Conservation (phyloP, 1,284 basidiomycete species). For the Tetrapyrgos nigripes region DNA sequence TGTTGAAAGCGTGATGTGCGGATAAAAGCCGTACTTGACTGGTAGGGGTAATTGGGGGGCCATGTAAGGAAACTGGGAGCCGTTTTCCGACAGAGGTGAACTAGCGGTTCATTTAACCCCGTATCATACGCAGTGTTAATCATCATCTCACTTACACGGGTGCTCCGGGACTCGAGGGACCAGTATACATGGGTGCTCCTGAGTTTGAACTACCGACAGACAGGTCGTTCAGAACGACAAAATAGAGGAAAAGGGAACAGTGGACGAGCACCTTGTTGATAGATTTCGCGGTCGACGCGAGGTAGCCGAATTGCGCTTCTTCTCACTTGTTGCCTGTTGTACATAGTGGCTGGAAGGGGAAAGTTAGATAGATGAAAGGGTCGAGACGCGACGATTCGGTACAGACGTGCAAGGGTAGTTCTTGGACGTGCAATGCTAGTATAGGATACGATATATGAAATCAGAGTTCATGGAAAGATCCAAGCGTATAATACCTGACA, state of each 20-base stretch:
- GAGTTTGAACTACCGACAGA: slow-evolving; percentile 14
- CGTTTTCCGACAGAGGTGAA: slow-evolving; percentile 16
- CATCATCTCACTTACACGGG: neutral
- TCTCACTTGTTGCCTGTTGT: slow-evolving; percentile 82
- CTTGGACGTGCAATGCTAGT: slow-evolving; percentile 79
- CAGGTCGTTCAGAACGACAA: neutral
- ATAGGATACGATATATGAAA: slow-evolving; percentile 16
- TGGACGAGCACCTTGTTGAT: no score
- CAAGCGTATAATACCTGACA: slow-evolving; percentile 60
- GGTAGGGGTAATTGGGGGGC: slow-evolving; percentile 39
- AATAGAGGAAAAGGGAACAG: no score
- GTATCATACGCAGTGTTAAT: neutral
- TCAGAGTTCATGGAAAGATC: slow-evolving; percentile 9
- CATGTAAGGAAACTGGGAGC: slow-evolving; percentile 6
- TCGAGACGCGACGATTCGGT: slow-evolving; percentile 23
- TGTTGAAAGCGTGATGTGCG: slow-evolving; percentile 59
- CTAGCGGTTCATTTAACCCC: slow-evolving; percentile 19
- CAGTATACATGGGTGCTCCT: no score
- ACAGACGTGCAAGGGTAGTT: slow-evolving; percentile 85
- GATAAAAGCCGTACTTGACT: slow-evolving; percentile 55
- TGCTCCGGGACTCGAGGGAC: slow-evolving; percentile 33
- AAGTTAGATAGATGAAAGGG: slow-evolving; percentile 19
- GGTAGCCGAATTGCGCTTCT: slow-evolving; percentile 67
- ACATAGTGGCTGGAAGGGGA: slow-evolving; percentile 65
- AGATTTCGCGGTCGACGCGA: slow-evolving; percentile 68